Base-by-base conservation (phyloP, 2,329 filamentous ascomycete species). In the Alternaria solani region DNA sequence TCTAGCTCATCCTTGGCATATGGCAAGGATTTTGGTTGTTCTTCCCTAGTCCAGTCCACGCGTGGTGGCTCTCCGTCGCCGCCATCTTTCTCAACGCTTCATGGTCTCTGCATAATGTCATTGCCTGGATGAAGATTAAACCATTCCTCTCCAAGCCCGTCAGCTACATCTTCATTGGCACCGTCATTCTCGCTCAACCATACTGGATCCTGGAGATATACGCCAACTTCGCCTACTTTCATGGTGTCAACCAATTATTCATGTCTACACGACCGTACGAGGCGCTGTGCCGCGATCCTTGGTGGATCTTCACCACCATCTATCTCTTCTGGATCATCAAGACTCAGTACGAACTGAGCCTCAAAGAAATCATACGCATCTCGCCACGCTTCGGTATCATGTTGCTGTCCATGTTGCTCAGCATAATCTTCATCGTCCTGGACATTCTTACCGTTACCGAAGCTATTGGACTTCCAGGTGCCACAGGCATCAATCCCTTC, bases 191-290 rank as follows among this genome's bases (percentile, higher is more conserved):
- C 2, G 86, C 81, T 11, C 86, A 88, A 63, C 86, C 87, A 0
- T 89, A 89, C 67, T 90, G 88, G 87, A 71, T 89, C 4, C 71
- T 89, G 2, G 88, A 90, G 72, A 88, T 89, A 12, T 87, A 87
- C 59, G 86, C 87, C 41, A 89, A 89, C 59, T 90, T 89, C 64
- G 79, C 87, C 6, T 90, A 86, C 72, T 90, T 89, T 74, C 87
- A 88, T 64, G 81, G 81, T 30, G 78, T 83, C 64, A 84, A 82
- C 65, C 74, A 80, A 30, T 72, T 88, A 0, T 89, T 89, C 67
- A 69, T 79, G 4, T 79, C 78, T 4, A 88, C 86, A 0, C 76
- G 87, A 18, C 87, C 87, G 0, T 84, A 84, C 51, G 88, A 90
- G 72, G 85, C 87, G 2, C 71, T 89, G 1, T 88, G 86, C 67